Evolutionary conservation across 345 rosid genomes (phyloP).

Genomic region (Brassica rapa): DNA sequence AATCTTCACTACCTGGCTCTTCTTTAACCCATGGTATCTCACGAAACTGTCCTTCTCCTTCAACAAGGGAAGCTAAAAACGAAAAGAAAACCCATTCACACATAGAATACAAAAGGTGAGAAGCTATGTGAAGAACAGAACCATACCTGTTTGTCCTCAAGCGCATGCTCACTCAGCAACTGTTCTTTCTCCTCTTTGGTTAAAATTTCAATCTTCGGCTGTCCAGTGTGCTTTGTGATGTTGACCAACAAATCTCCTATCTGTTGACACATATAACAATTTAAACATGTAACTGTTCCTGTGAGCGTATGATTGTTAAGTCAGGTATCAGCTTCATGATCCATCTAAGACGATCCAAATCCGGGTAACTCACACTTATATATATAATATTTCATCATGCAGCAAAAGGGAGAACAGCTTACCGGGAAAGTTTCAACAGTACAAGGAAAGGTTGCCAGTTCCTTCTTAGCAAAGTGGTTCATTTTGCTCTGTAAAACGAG

Average conservation of each 20-base stretch:
- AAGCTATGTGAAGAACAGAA: background rate
- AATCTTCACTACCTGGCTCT: slow-evolving; percentile 40
- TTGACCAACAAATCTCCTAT: slow-evolving; percentile 42
- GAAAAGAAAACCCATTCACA: slow-evolving; percentile 9
- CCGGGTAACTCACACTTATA: background rate
- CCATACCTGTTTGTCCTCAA: slow-evolving; percentile 39
- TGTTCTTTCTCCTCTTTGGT: slow-evolving; percentile 32
- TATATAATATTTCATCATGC: too few species aligned
- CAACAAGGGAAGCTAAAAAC: slow-evolving; percentile 40
- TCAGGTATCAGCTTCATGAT: slow-evolving; percentile 16
- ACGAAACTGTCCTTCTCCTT: slow-evolving; percentile 39
- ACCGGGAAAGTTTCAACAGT: slow-evolving; percentile 40
- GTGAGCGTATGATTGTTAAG: background rate
- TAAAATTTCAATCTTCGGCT: slow-evolving; percentile 38
- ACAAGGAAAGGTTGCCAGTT: slow-evolving; percentile 30
- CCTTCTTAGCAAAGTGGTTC: slow-evolving; percentile 38
- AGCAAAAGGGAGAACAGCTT: slow-evolving; percentile 3
- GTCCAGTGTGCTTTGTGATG: slow-evolving; percentile 38
- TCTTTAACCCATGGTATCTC: slow-evolving; percentile 41
- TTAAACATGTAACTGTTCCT: background rate
- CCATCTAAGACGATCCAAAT: background rate
- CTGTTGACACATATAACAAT: slow-evolving; percentile 22
- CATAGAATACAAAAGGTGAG: slow-evolving; percentile 2
- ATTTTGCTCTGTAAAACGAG: slow-evolving; percentile 39
- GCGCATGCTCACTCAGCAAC: slow-evolving; percentile 17